Evolutionary conservation across 2,329 filamentous ascomycete genomes (phyloP), one percentile per base, ranked within the genome.

Genomic region (Chaetomium globosum): DNA sequence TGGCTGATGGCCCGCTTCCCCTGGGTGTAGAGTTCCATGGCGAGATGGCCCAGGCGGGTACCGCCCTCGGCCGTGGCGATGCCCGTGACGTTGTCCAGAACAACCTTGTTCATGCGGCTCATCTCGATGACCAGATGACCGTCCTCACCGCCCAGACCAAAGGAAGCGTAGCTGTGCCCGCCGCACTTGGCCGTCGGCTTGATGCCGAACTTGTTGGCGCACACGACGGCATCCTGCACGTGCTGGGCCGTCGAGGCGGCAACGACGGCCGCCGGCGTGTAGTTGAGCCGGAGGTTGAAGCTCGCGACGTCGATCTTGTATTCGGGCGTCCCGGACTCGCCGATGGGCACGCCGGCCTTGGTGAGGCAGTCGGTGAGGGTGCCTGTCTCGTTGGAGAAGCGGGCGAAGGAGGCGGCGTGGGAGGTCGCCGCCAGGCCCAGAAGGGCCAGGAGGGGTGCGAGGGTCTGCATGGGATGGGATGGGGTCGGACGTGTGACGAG

Each of bases 121-220:
- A 85, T 74, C 69, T 81, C 79, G 33, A 85, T 78, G 8, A 81
- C 77, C 68, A 84, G 73, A 51, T 78, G 77, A 3, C 81, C 81
- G 64, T 84, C 75, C 69, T 81, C 77, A 8, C 82, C 82, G 33
- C 81, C 81, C 0, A 81, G 77, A 4, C 80, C 80, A 65, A 79
- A 80, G 0, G 79, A 81, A 0, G 79, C 81, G 67, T 84, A 85
- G 3, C 79, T 82, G 71, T 85, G 83, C 4, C 82, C 83, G 33
- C 82, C 82, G 61, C 79, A 78, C 67, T 80, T 81, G 33, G 82
- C 78, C 59, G 80, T 81, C 16, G 83, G 80, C 71, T 81, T 82
- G 64, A 82, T 68, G 7, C 75, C 74, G n/a, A 74, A 71, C 65
- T 77, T 67, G 7, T 71, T 73, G 39, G 80, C 82, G 68, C 82